Percentiles rank a stretch among this genome's conserved stretches.
phyloP scores from a whole-genome alignment of 2,329 filamentous ascomycete species.

The Aspergillus ustus region DNA sequence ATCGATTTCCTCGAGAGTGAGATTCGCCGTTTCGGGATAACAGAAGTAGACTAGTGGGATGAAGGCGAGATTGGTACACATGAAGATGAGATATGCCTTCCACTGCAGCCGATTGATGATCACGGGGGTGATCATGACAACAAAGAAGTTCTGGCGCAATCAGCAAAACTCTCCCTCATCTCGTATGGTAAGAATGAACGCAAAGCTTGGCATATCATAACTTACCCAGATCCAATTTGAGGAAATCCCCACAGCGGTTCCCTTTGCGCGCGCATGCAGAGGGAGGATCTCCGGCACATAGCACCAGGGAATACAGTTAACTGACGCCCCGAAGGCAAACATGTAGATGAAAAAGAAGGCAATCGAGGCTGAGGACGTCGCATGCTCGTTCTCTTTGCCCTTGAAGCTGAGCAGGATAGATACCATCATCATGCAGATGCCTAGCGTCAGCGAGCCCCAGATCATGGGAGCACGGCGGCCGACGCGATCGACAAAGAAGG shows the following conservation, averaged over 20 bases:
- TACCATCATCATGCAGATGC: conserved; percentile 45
- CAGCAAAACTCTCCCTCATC: background rate
- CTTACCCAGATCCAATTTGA: conserved; percentile 52
- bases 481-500: conserved; percentile 51
- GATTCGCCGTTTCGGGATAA: conserved; percentile 49
- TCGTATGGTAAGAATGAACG: background rate
- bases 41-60: conserved; percentile 50
- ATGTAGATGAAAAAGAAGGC: conserved; percentile 55
- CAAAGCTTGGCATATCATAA: background rate
- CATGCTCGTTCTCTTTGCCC: conserved; percentile 36
- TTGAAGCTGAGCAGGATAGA: conserved; percentile 48
- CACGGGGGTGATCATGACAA: conserved; percentile 42
- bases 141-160: conserved; percentile 48
- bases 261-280: conserved; percentile 55
- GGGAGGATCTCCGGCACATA: conserved; percentile 57
- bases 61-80: conserved; percentile 40
- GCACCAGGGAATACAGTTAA: conserved; percentile 57
- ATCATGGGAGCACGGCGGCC: conserved; percentile 44
- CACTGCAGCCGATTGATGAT: conserved; percentile 39
- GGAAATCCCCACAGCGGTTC: conserved; percentile 45
- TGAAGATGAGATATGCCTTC: conserved; percentile 45
- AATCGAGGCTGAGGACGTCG: conserved; percentile 51
- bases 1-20: conserved; percentile 51
- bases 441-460: conserved; percentile 37
- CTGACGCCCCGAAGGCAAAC: conserved; percentile 49